These are phyloP conservation scores for Eutrema heterophyllum DNA, from an alignment of 345 rosid genomes.

Conservation along the genomic window DNA sequence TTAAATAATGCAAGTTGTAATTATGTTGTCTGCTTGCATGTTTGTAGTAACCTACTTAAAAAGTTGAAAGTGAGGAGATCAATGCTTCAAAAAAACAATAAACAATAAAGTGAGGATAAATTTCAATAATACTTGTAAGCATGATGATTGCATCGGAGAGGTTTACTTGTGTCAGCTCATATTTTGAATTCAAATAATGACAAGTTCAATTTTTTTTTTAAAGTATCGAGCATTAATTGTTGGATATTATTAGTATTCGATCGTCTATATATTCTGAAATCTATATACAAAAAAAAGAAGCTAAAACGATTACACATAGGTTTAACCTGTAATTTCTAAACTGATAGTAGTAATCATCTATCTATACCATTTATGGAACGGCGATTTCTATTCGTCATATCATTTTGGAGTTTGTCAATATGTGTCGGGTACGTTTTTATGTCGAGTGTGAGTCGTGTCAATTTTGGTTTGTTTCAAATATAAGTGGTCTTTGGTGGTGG, in stretches of 20 bases:
- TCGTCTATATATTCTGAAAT: no score
- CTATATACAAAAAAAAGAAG: neutral
- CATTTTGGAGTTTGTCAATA: neutral
- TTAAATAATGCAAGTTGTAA: conserved; percentile 26
- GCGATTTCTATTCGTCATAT: neutral
- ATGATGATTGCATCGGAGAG: conserved; percentile 18
- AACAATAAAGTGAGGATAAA: neutral
- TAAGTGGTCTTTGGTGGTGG: neutral
- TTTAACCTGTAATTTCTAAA: neutral
- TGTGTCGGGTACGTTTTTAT: neutral
- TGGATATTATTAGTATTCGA: neutral
- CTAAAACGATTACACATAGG: neutral
- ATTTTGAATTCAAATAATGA: conserved; percentile 12
- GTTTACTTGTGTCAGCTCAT: neutral
- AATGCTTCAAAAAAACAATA: conserved; percentile 9
- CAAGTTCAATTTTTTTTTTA: neutral
- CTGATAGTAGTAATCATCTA: neutral
- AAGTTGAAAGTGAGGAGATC: conserved; percentile 5
- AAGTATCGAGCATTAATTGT: neutral
- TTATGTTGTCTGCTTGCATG: conserved; percentile 34
- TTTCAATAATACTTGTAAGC: neutral
- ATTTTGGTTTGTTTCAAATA: neutral
- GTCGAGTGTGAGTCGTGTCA: neutral
- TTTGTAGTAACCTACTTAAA: conserved; percentile 22
- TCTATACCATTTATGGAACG: neutral